Evolutionary conservation across 1,284 basidiomycete genomes (phyloP).

Genomic region (Thelephora terrestris): DNA sequence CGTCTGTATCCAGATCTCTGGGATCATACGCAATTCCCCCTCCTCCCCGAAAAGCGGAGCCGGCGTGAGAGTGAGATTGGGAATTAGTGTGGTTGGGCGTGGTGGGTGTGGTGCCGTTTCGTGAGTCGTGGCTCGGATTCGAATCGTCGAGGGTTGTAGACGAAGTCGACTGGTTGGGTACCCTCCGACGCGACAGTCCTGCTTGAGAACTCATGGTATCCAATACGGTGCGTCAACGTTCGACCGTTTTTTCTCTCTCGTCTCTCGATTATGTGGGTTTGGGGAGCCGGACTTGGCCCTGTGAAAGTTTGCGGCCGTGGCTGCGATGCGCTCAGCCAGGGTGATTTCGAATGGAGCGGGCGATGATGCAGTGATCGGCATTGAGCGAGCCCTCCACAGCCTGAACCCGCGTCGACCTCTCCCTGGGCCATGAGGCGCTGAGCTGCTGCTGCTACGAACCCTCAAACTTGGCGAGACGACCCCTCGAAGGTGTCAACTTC

Average conservation of each 20-base stretch:
- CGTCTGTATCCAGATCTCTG: constrained; percentile 73
- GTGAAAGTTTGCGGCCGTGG: too few species aligned
- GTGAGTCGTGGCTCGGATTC: neutral
- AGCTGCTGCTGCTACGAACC: too few species aligned
- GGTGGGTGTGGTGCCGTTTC: constrained; percentile 5
- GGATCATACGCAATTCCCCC: constrained; percentile 91
- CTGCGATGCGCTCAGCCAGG: too few species aligned
- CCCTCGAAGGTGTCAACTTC: too few species aligned
- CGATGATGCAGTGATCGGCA: too few species aligned
- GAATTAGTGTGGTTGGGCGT: constrained; percentile 13
- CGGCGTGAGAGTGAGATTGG: constrained; percentile 36
- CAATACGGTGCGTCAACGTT: neutral
- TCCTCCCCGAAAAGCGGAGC: constrained; percentile 75
- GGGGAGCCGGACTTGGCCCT: too few species aligned
- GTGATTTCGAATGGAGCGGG: too few species aligned
- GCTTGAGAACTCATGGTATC: constrained; percentile 29
- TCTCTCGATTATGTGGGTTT: too few species aligned
- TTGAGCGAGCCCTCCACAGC: too few species aligned
- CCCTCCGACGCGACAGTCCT: constrained; percentile 45
- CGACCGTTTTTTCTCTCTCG: neutral
- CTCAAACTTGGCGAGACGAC: too few species aligned
- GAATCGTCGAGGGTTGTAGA: constrained; percentile 22
- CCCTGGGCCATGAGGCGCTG: too few species aligned
- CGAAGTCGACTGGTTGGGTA: constrained; percentile 30
- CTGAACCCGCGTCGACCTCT: too few species aligned